These are phyloP conservation scores for Eutypella sp. DNA, from an alignment of 2,329 filamentous ascomycete species.

Conservation along the genomic window DNA sequence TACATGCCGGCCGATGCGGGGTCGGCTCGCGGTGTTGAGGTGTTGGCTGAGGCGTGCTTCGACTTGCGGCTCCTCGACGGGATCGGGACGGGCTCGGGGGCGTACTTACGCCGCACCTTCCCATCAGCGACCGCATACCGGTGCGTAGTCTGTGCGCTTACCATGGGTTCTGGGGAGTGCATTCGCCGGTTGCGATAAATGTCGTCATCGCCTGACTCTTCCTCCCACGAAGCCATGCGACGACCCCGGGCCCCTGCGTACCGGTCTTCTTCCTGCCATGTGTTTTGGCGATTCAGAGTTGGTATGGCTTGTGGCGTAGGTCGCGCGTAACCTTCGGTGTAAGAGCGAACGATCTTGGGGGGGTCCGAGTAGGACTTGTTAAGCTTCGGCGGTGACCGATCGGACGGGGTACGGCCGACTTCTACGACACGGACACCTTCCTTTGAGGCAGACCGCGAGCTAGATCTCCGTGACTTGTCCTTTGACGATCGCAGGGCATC, in stretches of 20 bases:
- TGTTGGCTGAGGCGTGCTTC: constrained; percentile 14
- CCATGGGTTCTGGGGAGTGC: constrained; percentile 14
- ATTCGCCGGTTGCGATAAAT: constrained; percentile 17
- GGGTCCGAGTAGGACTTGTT: constrained; percentile 16
- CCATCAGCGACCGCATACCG: constrained; percentile 1
- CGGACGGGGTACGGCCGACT: constrained; percentile 5
- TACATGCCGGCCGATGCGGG: constrained; percentile 5
- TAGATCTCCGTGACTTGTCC: constrained; percentile 25
- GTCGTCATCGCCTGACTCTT: constrained; percentile 21
- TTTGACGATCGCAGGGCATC: constrained; percentile 22
- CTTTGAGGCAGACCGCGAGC: constrained; percentile 11
- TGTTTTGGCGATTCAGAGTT: constrained; percentile 15
- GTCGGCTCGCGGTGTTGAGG: constrained; percentile 12
- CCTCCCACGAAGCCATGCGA: constrained; percentile 9
- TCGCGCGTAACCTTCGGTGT: constrained; percentile 20
- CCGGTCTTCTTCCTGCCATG: constrained; percentile 16
- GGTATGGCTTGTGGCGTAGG: constrained; percentile 10
- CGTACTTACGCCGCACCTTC: constrained; percentile 1
- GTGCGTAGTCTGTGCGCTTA: background rate
- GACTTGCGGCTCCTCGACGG: constrained; percentile 4
- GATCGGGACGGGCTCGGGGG: background rate
- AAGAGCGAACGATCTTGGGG: constrained; percentile 13
- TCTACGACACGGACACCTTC: constrained; percentile 15
- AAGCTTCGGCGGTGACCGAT: constrained; percentile 13
- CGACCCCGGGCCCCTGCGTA: constrained; percentile 19